A percentile compares a stretch with the other conserved stretches of the same genome.
These are phyloP conservation scores for Exophiala phaeomuriformis DNA, from an alignment of 2,329 filamentous ascomycete species.

Conservation along the genomic window DNA sequence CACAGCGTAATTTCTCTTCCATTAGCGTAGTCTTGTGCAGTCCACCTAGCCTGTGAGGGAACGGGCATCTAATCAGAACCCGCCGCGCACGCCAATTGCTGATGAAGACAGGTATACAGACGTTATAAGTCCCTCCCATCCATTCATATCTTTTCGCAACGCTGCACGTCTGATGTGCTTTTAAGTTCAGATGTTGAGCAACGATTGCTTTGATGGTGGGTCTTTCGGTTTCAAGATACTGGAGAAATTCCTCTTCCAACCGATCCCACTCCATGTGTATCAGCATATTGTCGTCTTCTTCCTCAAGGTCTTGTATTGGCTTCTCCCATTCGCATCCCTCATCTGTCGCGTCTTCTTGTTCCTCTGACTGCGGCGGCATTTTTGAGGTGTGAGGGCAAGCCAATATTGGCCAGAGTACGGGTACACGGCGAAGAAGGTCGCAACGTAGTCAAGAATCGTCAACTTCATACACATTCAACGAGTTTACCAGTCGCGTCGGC, in stretches of 20 bases:
- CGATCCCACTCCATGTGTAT: not conserved
- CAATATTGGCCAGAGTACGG: too few relatives aligned
- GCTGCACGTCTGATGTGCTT: not conserved
- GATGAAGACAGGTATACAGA: slow-evolving; percentile 19
- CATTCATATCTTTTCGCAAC: slow-evolving; percentile 8
- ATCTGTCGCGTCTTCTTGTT: too few relatives aligned
- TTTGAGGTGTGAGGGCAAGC: too few relatives aligned
- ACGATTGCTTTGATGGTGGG: not conserved
- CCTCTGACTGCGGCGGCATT: too few relatives aligned
- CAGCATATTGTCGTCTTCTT: not conserved
- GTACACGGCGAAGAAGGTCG: too few relatives aligned
- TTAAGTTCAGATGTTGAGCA: not conserved
- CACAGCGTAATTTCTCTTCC: slow-evolving; percentile 23
- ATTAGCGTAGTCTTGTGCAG: slow-evolving; percentile 1
- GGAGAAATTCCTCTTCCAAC: not conserved
- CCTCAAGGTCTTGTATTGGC: not conserved
- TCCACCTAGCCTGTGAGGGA: slow-evolving; percentile 18
- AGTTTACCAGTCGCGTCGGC: too few relatives aligned
- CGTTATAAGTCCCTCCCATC: slow-evolving; percentile 21
- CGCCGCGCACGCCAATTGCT: slow-evolving; percentile 7
- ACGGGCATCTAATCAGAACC: slow-evolving; percentile 14
- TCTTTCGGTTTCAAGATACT: not conserved
- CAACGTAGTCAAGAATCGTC: too few relatives aligned
- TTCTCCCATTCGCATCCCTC: too few relatives aligned
- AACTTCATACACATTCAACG: too few relatives aligned